These are phyloP conservation scores for Yarrowia hollandica DNA, from an alignment of 805 yeast species.

Conservation along the genomic window DNA sequence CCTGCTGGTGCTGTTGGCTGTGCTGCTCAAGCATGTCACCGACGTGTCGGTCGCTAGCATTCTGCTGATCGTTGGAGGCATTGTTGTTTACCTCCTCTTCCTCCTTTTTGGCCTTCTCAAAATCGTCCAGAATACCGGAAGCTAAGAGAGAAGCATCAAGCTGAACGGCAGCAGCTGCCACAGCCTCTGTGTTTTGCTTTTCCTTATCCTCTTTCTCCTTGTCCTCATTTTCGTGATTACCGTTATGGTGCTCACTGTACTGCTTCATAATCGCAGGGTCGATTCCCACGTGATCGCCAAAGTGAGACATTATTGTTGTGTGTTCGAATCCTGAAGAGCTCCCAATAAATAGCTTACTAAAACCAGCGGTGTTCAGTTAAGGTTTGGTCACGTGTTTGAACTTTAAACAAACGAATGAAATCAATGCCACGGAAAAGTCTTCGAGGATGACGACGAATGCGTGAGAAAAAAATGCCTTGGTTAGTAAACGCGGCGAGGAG, in stretches of 20 bases:
- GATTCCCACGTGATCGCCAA: constrained; percentile 29
- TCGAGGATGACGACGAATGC: neutral
- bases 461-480: neutral
- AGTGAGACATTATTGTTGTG: constrained; percentile 28
- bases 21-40: constrained; percentile 23
- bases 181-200: constrained; percentile 19
- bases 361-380: too few relatives aligned
- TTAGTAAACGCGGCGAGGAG: neutral
- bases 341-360: neutral
- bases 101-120: constrained; percentile 29
- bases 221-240: constrained; percentile 1
- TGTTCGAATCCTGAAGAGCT: constrained; percentile 1
- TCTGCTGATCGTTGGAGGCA: neutral
- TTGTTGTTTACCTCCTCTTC: constrained; percentile 6
- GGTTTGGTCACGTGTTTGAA: neutral
- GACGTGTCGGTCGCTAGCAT: constrained; percentile 11
- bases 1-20: constrained; percentile 16
- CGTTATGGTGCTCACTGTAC: constrained; percentile 27
- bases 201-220: constrained; percentile 27
- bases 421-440: neutral
- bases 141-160: constrained; percentile 20
- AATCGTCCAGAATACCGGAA: constrained; percentile 25
- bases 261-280: constrained; percentile 31
- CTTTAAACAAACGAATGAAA: constrained; percentile 17
- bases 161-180: constrained; percentile 26